Base-by-base conservation (phyloP, 73 alveolate species). In the Paramecium primaurelia region DNA sequence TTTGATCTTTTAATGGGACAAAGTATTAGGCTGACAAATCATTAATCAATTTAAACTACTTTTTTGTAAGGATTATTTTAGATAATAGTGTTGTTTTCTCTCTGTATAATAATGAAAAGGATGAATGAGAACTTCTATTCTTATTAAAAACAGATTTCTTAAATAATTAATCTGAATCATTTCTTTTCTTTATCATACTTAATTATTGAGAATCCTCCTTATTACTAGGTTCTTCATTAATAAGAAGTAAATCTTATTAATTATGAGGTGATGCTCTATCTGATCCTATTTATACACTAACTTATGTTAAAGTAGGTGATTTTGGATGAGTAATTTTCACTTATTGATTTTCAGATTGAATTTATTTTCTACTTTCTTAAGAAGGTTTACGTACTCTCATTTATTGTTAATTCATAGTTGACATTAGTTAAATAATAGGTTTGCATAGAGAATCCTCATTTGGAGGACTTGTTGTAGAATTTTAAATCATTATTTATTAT, bases 401-500 rank as follows among this genome's bases (percentile, higher is more conserved):
- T 14, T 64, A 64, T 34, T 64, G 12, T 28, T 64, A 64, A 34
- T 64, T 64, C 47, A 64, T 34, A 25, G 84, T 32, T 32, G 84
- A 64, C 84, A 64, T 64, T 1, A 64, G 84, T 32, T 64, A 28
- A 28, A 64, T 64, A 34, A 64, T 64, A 32, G 84, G 84, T 64
- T 64, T 64, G 84, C 84, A 64, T 32, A 25, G 9, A 64, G 84
- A 64, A 42, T 64, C 84, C 49, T 64, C 84, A 32, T 64, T 64
- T 64, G 84, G 84, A 64, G 84, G 84, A 32, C 49, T 64, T 64
- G 84, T 64, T 64, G 84, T 64, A 64, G 84, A 64, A 64, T 64
- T 64, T 20, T 64, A 64, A 64, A 64, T 64, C 84, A 64, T 64
- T 64, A 64, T 64, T 64, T 64, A 75, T 75, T 30, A 36, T 36